These are phyloP conservation scores for Collariella sp. DNA, from an alignment of 495 filamentous ascomycete species.

Conservation along the genomic window DNA sequence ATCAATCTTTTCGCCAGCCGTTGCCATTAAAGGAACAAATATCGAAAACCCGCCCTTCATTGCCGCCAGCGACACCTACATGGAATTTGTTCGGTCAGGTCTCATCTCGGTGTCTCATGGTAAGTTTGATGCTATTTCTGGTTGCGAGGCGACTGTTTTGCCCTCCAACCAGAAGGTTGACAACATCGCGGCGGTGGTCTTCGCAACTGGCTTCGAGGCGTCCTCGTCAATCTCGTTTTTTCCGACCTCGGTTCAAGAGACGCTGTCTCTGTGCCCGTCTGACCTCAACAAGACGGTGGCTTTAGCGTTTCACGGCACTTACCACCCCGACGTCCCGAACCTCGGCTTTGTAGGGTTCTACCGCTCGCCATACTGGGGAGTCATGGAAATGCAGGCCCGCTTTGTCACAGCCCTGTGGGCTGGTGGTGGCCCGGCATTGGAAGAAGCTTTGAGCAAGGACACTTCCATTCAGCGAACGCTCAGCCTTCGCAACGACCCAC, in stretches of 20 bases:
- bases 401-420: conserved; percentile 47
- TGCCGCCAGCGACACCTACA: conserved; percentile 61
- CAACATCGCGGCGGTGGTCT: conserved; percentile 56
- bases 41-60: conserved; percentile 49
- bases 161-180: conserved; percentile 34
- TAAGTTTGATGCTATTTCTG: conserved; percentile 26
- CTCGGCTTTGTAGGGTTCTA: conserved; percentile 83
- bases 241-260: conserved; percentile 43
- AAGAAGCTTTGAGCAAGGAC: conserved; percentile 30
- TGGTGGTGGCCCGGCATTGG: conserved; percentile 19
- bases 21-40: conserved; percentile 29
- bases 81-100: conserved; percentile 59
- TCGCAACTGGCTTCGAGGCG: conserved; percentile 71
- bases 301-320: conserved; percentile 56
- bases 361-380: conserved; percentile 76
- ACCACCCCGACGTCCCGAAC: conserved; percentile 50
- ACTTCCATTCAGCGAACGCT: conserved; percentile 38
- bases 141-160: conserved; percentile 29
- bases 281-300: conserved; percentile 58
- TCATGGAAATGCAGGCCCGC: conserved; percentile 79
- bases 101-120: conserved; percentile 47
- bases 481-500: conserved; percentile 32
- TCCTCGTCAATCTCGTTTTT: conserved; percentile 53
- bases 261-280: conserved; percentile 45
- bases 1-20: conserved; percentile 38